These are phyloP conservation scores for Cladosporium phlei DNA, from an alignment of 2,329 filamentous ascomycete species.

Conservation along the genomic window DNA sequence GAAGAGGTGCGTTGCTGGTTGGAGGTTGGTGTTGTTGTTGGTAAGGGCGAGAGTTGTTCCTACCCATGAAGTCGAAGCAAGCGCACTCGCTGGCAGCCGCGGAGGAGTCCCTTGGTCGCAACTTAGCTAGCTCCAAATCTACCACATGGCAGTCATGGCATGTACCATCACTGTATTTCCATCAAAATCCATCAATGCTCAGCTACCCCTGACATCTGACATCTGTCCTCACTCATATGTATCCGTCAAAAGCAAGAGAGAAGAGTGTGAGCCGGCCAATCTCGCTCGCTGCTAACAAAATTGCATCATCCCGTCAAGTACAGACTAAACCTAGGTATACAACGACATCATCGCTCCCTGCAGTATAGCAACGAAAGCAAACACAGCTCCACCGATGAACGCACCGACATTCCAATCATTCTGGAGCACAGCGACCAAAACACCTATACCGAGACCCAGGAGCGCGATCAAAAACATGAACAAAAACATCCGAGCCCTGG, in stretches of 20 bases:
- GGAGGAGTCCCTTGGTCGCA: too few species aligned
- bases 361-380: not conserved
- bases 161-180: too few species aligned
- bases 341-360: not conserved
- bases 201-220: too few species aligned
- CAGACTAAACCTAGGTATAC: not conserved
- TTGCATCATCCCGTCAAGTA: too few species aligned
- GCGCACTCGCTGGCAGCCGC: too few species aligned
- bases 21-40: not conserved
- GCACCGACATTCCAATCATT: not conserved
- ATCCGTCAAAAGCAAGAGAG: too few species aligned
- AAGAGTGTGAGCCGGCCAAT: too few species aligned
- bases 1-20: conserved; percentile 1
- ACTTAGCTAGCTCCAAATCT: too few species aligned
- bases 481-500: not conserved
- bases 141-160: too few species aligned
- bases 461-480: not conserved
- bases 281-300: too few species aligned
- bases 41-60: not conserved
- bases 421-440: not conserved
- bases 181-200: too few species aligned
- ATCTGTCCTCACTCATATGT: too few species aligned
- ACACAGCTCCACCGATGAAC: not conserved
- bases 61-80: not conserved
- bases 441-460: not conserved